Evolutionary conservation across 352 stramenopile species (phyloP).

Genomic region (Elongisporangium undulatum): DNA sequence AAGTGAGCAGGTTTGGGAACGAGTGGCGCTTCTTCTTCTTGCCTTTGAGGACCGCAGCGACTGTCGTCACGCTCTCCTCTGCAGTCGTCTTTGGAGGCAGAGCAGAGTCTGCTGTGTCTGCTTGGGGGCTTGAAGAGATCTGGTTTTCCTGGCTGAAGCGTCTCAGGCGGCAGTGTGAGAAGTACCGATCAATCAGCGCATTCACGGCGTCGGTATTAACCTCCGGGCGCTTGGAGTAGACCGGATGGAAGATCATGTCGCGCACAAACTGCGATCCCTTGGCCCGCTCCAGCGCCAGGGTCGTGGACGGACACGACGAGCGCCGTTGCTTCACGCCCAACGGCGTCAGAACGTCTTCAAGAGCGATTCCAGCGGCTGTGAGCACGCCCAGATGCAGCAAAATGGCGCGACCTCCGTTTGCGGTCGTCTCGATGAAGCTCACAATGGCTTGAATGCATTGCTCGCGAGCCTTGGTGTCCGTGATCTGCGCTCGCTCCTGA

Average conservation of each 20-base stretch:
- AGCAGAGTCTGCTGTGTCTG: not conserved
- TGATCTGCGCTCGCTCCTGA: not conserved
- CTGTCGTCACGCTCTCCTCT: slow-evolving; percentile 19
- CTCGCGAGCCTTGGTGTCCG: slow-evolving; percentile 12
- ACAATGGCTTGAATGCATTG: slow-evolving; percentile 35
- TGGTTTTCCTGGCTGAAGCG: slow-evolving; percentile 55
- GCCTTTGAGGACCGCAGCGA: slow-evolving; percentile 7
- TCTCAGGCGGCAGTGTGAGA: slow-evolving; percentile 60
- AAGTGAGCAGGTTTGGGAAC: slow-evolving; percentile 53
- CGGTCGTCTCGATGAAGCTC: slow-evolving; percentile 43
- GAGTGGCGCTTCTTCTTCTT: slow-evolving; percentile 60
- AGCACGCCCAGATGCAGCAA: slow-evolving; percentile 64
- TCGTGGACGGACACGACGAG: slow-evolving; percentile 7
- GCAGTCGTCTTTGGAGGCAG: slow-evolving; percentile 8
- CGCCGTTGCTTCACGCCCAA: slow-evolving; percentile 50
- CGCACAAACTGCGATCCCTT: slow-evolving; percentile 60
- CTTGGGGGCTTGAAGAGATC: slow-evolving; percentile 6
- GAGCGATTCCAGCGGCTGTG: slow-evolving; percentile 24
- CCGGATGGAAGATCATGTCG: slow-evolving; percentile 70
- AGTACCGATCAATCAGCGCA: slow-evolving; percentile 59
- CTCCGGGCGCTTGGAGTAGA: slow-evolving; percentile 55
- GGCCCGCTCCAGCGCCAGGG: slow-evolving; percentile 33
- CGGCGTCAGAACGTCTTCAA: slow-evolving; percentile 49
- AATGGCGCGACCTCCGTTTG: slow-evolving; percentile 46
- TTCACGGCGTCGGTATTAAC: slow-evolving; percentile 33